phyloP scores from a whole-genome alignment of 139 green algal genomes.

The Volvox africanus region DNA sequence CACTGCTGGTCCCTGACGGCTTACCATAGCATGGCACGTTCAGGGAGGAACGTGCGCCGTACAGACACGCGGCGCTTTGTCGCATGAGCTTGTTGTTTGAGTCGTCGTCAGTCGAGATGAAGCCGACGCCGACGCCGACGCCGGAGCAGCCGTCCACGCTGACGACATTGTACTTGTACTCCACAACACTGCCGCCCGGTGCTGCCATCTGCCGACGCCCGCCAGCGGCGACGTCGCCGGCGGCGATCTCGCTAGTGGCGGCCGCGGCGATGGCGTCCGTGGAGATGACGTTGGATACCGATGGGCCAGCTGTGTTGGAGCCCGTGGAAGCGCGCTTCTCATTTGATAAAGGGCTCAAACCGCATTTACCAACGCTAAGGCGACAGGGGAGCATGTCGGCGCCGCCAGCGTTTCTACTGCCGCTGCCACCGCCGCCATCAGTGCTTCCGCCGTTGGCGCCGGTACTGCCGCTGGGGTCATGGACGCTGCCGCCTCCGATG shows the following conservation, averaged over 20 bases:
- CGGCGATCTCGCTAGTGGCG: too few relatives aligned
- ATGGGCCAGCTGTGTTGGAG: background rate
- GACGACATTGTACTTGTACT: too few relatives aligned
- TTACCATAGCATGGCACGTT: background rate
- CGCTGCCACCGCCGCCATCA: background rate
- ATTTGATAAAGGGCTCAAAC: background rate
- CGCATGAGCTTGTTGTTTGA: background rate
- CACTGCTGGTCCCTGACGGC: constrained; percentile 3
- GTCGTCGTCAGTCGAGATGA: background rate
- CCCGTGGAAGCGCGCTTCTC: background rate
- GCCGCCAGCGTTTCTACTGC: background rate
- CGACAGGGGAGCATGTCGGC: background rate
- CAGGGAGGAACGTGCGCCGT: too few relatives aligned
- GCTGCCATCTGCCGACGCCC: too few relatives aligned
- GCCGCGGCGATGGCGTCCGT: background rate
- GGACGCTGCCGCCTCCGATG: background rate
- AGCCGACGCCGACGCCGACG: too few relatives aligned
- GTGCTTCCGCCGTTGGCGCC: background rate
- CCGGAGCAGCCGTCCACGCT: too few relatives aligned
- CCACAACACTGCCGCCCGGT: too few relatives aligned
- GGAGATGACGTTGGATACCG: background rate
- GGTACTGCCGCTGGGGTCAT: background rate
- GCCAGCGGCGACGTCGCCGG: background rate
- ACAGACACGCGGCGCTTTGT: background rate
- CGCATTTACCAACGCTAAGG: background rate